Percentiles rank a stretch among this genome's conserved stretches.
These are phyloP conservation scores for Parmelia sp. DNA, from an alignment of 495 filamentous ascomycete genomes.

Conservation along the genomic window DNA sequence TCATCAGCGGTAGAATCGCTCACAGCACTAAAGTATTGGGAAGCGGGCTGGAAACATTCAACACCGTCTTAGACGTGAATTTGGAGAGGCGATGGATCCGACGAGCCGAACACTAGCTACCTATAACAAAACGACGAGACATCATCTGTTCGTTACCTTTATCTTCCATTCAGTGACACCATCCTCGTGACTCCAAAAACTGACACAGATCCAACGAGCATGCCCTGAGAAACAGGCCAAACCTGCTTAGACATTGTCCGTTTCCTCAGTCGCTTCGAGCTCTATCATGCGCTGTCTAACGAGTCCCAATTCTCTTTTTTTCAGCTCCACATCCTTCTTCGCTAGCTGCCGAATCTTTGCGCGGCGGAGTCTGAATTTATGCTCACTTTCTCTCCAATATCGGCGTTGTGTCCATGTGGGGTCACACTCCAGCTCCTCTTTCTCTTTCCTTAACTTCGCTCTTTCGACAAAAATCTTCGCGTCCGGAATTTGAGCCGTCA, in stretches of 20 bases:
- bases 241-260: background rate
- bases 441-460: background rate
- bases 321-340: background rate
- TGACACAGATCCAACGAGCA: background rate
- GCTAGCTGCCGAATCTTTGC: too few relatives aligned
- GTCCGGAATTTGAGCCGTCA: background rate
- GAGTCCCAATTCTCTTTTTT: background rate
- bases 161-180: background rate
- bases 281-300: background rate
- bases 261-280: background rate
- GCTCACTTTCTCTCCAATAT: too few relatives aligned
- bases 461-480: background rate
- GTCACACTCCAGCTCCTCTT: background rate
- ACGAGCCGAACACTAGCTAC: background rate
- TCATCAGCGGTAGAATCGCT: background rate
- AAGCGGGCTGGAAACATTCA: background rate
- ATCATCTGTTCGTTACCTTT: background rate
- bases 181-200: background rate
- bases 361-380: too few relatives aligned
- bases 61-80: background rate
- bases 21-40: background rate
- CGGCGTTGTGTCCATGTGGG: too few relatives aligned
- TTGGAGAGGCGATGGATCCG: background rate
- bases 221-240: background rate
- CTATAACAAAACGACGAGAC: background rate